These are phyloP conservation scores for Xylariaceae sp. DNA, from an alignment of 2,329 filamentous ascomycete species.

Conservation along the genomic window DNA sequence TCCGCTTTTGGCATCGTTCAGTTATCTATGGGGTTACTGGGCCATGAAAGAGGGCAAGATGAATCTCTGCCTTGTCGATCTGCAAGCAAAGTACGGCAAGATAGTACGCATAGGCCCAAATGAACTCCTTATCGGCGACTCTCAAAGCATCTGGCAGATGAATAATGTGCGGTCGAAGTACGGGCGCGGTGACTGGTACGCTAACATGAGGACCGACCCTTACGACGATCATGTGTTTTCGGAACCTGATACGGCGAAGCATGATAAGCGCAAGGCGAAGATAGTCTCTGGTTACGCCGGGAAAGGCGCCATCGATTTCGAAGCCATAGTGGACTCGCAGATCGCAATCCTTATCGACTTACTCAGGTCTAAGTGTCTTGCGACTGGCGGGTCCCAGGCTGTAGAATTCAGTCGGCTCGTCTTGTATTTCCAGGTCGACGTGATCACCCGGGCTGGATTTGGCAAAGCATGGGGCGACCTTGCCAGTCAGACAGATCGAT, in stretches of 20 bases:
- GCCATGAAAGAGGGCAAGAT: slow-evolving; percentile 20
- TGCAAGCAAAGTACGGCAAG: slow-evolving; percentile 28
- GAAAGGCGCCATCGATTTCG: slow-evolving; percentile 27
- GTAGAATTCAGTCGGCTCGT: slow-evolving; percentile 26
- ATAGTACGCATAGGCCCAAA: slow-evolving; percentile 30
- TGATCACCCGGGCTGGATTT: slow-evolving; percentile 24
- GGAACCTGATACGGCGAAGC: slow-evolving; percentile 22
- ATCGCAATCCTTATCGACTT: slow-evolving; percentile 22
- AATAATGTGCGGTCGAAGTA: slow-evolving; percentile 29
- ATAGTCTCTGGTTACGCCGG: slow-evolving; percentile 27
- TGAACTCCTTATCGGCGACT: slow-evolving; percentile 25
- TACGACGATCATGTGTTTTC: slow-evolving; percentile 27
- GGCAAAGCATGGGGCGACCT: slow-evolving; percentile 28
- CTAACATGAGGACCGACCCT: slow-evolving; percentile 26
- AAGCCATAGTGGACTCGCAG: slow-evolving; percentile 25
- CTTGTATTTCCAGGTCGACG: slow-evolving; percentile 27
- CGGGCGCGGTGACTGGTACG: slow-evolving; percentile 26
- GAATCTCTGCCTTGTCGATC: slow-evolving; percentile 18
- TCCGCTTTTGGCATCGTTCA: slow-evolving; percentile 25
- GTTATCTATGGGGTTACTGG: slow-evolving; percentile 27
- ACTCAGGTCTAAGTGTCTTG: slow-evolving; percentile 21
- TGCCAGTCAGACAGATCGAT: slow-evolving; percentile 23
- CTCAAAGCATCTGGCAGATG: slow-evolving; percentile 26
- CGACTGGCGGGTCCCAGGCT: slow-evolving; percentile 5
- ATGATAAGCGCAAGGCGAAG: slow-evolving; percentile 30